Evolutionary conservation across 2,329 filamentous ascomycete genomes (phyloP).

Genomic region (Trichoderma semiorbis): DNA sequence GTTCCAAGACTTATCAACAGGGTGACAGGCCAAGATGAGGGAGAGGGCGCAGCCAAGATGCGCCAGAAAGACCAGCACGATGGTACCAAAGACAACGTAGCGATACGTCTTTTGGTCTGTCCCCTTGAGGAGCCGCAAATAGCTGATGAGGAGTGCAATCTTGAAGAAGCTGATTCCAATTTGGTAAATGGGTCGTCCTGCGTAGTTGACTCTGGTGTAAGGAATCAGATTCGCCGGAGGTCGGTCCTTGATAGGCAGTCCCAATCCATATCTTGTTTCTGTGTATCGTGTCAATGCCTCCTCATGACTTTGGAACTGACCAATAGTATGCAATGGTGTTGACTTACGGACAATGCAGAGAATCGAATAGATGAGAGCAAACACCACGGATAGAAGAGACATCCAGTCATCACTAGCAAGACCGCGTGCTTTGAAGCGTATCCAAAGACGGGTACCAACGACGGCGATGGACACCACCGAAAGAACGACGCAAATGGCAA

Average conservation of each 20-base stretch:
- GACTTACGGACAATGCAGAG: conserved; percentile 49
- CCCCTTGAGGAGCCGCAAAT: conserved; percentile 47
- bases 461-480: conserved; percentile 41
- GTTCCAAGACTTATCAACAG: conserved; percentile 46
- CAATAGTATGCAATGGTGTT: background rate
- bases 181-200: conserved; percentile 53
- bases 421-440: conserved; percentile 41
- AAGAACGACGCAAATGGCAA: conserved; percentile 46
- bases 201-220: conserved; percentile 51
- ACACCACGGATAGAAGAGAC: conserved; percentile 39
- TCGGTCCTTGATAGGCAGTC: conserved; percentile 42
- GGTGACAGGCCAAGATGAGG: conserved; percentile 49
- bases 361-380: conserved; percentile 47
- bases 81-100: conserved; percentile 42
- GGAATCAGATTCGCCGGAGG: conserved; percentile 41
- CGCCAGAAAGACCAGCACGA: conserved; percentile 40
- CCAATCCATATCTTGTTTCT: conserved; percentile 54
- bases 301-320: background rate
- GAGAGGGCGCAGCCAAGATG: conserved; percentile 49
- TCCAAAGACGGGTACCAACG: conserved; percentile 41
- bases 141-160: conserved; percentile 50
- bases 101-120: conserved; percentile 46
- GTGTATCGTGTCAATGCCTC: background rate
- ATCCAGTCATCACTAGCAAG: conserved; percentile 48
- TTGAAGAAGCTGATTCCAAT: conserved; percentile 56